These are phyloP conservation scores for Amaranthus tricolor DNA, from an alignment of 179 eudicot genomes.

Conservation along the genomic window DNA sequence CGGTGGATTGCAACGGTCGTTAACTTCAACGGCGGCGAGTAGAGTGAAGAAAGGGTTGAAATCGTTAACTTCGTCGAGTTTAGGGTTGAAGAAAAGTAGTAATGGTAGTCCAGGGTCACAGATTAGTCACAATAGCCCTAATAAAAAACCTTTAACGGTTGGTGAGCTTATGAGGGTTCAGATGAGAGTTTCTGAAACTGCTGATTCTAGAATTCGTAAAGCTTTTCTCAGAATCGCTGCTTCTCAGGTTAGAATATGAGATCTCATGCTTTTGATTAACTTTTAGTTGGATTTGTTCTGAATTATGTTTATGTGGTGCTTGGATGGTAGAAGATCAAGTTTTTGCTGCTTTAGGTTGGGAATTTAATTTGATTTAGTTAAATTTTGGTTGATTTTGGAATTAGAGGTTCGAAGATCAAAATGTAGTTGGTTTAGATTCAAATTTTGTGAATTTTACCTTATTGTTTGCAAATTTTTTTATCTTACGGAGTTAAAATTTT, in stretches of 20 bases:
- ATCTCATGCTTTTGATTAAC: too few species aligned
- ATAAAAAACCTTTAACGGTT: slow-evolving; percentile 57
- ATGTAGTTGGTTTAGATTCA: neutral
- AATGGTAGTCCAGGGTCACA: slow-evolving; percentile 16
- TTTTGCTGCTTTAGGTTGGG: slow-evolving; percentile 1
- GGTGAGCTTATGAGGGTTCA: slow-evolving; percentile 93
- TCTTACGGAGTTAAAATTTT: neutral
- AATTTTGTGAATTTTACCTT: neutral
- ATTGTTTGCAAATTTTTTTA: neutral
- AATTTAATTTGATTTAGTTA: neutral
- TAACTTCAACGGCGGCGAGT: slow-evolving; percentile 80
- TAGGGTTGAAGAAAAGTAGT: slow-evolving; percentile 33
- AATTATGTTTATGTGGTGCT: neutral
- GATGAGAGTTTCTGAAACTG: slow-evolving; percentile 70
- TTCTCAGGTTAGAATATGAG: slow-evolving; percentile 51
- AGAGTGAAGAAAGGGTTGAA: slow-evolving; percentile 86
- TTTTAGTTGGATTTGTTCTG: neutral
- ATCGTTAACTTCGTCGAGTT: slow-evolving; percentile 47
- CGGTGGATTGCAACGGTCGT: slow-evolving; percentile 51
- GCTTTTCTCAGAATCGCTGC: slow-evolving; percentile 85
- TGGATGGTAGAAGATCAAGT: neutral
- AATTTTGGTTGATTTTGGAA: neutral
- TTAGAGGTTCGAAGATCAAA: neutral
- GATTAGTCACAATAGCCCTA: slow-evolving; percentile 34
- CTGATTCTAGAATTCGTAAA: slow-evolving; percentile 76